Base-by-base conservation (phyloP, 768 basidiomycete species). In the Termitomyces sp. region DNA sequence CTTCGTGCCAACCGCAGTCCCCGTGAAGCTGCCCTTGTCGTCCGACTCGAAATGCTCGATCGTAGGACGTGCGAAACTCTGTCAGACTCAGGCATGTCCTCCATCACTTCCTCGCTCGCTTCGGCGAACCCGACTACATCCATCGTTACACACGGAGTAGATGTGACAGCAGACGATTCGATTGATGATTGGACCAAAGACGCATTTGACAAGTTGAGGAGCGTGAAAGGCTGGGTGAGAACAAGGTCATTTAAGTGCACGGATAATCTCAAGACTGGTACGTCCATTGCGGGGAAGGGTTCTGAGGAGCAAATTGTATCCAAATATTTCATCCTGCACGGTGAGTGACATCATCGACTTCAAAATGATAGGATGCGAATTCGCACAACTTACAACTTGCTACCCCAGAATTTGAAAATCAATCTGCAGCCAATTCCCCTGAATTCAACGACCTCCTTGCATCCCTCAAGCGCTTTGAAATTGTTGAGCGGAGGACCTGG, bases 1-100 rank as follows among this genome's bases (percentile, higher is more conserved):
- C 65, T 81, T 7, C 72, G 79, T 9, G 69, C 68, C 27, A 73
- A 75, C 56, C 70, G 79, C 25, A 78, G 76, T 50, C 68, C 68
- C 33, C 70, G 77, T 11, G 79, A 80, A 63, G 69, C 67, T 5
- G 60, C 67, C 13, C 68, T 80, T 22, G 70, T 81, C 22, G 62
- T 66, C 52, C 58, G 75, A 27, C 66, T 81, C n/a, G 71, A 73
- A 41, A 55, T 74, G 12, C 68, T 81, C 11, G 76, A 79, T 60
- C 73, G 81, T 31, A 68, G 75, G 43, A 74, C 73, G 0, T 74
- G 70, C 56, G 69, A 70, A 56, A 62, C 72, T 9, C 54, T 71
- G 10, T 56, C 47, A 9, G 73, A 73, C 61, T 70, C 72, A 9
- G 74, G 73, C 20, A 65, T 62, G 48, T 68, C 69, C 7, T 6